Evolutionary conservation across 2,329 filamentous ascomycete genomes (phyloP).

Genomic region (Immersiporthe knoxdaviesiana): DNA sequence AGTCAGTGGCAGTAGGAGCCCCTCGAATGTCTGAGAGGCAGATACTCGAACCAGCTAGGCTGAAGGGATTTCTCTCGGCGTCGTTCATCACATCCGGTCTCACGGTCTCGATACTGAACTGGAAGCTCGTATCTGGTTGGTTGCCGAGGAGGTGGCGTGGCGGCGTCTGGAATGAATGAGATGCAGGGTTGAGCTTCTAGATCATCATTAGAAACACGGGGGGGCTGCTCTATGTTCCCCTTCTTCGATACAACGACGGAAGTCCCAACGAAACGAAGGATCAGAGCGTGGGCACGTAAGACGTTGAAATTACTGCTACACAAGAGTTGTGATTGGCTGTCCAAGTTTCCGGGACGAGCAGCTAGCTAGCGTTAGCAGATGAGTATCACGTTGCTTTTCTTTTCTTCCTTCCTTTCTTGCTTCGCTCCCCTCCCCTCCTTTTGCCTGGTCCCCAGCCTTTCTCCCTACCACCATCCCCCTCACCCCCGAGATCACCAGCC

Average conservation of each 20-base stretch:
- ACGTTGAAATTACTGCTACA: background rate
- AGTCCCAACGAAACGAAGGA: background rate
- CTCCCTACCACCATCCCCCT: background rate
- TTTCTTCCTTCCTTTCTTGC: background rate
- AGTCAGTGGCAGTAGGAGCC: background rate
- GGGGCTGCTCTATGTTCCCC: background rate
- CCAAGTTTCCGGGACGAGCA: background rate
- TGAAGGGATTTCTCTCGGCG: no score
- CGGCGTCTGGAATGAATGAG: background rate
- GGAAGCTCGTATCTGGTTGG: background rate
- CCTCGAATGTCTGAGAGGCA: no score
- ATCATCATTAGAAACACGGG: background rate
- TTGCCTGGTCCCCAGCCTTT: background rate
- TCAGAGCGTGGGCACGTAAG: background rate
- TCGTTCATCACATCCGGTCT: background rate
- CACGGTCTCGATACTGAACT: background rate
- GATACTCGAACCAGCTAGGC: no score
- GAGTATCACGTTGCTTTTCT: background rate
- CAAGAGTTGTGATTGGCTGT: background rate
- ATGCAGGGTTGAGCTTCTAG: background rate
- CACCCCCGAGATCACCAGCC: background rate
- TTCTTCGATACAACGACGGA: background rate
- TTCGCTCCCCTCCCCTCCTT: background rate
- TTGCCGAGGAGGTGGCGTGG: background rate
- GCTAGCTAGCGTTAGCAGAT: background rate